phyloP scores from a whole-genome alignment of 345 rosid genomes.

The Gossypium anomalum region DNA sequence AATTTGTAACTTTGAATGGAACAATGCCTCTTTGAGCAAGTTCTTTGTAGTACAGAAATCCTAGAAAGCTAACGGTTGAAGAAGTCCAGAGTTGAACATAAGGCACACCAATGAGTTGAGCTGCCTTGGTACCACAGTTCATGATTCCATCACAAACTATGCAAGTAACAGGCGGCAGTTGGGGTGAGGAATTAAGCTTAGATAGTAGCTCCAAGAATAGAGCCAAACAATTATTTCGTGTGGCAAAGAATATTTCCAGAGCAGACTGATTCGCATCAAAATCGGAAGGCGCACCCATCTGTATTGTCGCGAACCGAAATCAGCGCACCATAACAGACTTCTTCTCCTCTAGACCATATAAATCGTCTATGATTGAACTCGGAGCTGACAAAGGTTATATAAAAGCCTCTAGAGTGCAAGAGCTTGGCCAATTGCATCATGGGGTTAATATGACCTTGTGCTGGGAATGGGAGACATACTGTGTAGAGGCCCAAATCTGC shows the following conservation, averaged over 20 bases:
- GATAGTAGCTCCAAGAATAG: conserved; percentile 26
- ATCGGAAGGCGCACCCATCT: no score
- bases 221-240: conserved; percentile 18
- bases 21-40: neutral
- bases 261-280: neutral
- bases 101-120: neutral
- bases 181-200: conserved; percentile 16
- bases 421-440: conserved; percentile 36
- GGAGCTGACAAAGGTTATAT: conserved; percentile 24
- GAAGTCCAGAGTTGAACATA: neutral
- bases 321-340: no score
- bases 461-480: no score
- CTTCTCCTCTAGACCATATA: no score
- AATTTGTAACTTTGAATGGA: neutral
- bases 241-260: conserved; percentile 8
- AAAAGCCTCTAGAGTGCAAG: conserved; percentile 29
- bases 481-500: no score
- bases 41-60: neutral
- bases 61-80: neutral
- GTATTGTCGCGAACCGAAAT: no score
- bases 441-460: no score
- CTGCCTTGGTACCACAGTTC: conserved; percentile 25
- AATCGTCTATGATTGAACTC: conserved; percentile 10
- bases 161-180: conserved; percentile 28
- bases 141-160: conserved; percentile 27